A percentile compares a stretch with the other conserved stretches of the same genome.
These are phyloP conservation scores for Fomitopsis betulina DNA, from an alignment of 1,284 basidiomycete genomes.

Conservation along the genomic window DNA sequence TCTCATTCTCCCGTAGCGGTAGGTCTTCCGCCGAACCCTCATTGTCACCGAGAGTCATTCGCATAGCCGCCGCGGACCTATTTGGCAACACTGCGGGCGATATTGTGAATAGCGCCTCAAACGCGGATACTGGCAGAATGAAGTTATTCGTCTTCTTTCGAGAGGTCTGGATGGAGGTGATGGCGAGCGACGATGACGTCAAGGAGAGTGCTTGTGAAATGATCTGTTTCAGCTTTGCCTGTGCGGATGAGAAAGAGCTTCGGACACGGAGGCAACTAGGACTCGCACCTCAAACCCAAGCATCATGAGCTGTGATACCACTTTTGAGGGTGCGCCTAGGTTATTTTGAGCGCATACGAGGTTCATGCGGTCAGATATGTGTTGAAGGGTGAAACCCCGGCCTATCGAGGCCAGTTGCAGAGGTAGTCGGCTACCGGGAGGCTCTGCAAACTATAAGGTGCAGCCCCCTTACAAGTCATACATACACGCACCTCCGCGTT, in stretches of 20 bases:
- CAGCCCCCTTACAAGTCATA: background rate
- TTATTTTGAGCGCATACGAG: constrained; percentile 77
- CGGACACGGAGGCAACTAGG: background rate
- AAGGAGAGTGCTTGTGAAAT: constrained; percentile 74
- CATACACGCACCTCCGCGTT: constrained; percentile 51
- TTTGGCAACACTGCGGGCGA: constrained; percentile 75
- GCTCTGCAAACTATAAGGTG: constrained; percentile 37
- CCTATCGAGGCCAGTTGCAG: constrained; percentile 67
- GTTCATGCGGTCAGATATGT: constrained; percentile 73
- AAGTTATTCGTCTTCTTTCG: constrained; percentile 40
- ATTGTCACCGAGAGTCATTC: constrained; percentile 55
- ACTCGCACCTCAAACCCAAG: constrained; percentile 65
- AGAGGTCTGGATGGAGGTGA: constrained; percentile 72
- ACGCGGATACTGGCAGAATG: constrained; percentile 61
- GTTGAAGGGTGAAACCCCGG: constrained; percentile 67
- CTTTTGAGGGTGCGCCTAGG: constrained; percentile 52
- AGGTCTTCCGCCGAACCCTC: constrained; percentile 50
- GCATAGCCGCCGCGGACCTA: constrained; percentile 68
- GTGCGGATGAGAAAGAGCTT: background rate
- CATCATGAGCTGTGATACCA: constrained; percentile 64
- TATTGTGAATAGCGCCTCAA: constrained; percentile 72
- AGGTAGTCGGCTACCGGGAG: constrained; percentile 64
- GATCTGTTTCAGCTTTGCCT: constrained; percentile 80
- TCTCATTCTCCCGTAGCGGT: constrained; percentile 58
- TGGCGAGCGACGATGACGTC: constrained; percentile 69